phyloP scores from a whole-genome alignment of 2,329 filamentous ascomycete genomes.

The Talaromyces sp. region DNA sequence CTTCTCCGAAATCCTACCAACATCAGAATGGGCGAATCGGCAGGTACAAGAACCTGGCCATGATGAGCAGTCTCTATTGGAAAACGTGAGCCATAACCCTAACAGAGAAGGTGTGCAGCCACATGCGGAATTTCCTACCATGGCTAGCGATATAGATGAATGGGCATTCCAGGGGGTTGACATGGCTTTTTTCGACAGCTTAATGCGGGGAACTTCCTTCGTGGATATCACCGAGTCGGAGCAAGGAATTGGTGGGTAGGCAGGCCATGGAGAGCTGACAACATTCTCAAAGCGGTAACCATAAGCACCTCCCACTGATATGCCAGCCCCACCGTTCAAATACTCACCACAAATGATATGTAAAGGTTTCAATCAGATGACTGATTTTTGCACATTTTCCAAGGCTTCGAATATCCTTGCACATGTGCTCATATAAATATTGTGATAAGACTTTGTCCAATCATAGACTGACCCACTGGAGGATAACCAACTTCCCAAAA shows the following conservation, averaged over 20 bases:
- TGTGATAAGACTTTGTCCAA: neutral
- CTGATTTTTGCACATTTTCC: neutral
- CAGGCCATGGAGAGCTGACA: neutral
- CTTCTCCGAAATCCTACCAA: neutral
- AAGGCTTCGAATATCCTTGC: neutral
- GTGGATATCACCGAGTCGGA: neutral
- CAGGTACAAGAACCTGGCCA: neutral
- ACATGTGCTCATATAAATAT: neutral
- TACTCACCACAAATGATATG: neutral
- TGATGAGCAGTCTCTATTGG: neutral
- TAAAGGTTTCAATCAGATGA: neutral
- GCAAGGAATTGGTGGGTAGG: neutral
- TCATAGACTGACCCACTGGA: neutral
- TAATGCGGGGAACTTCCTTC: slow-evolving; percentile 15
- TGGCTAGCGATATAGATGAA: slow-evolving; percentile 18
- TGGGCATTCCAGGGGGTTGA: slow-evolving; percentile 25
- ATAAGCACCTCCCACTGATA: neutral
- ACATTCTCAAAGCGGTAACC: neutral
- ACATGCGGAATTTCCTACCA: neutral
- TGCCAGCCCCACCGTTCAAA: neutral
- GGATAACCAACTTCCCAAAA: neutral
- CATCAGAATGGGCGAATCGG: neutral
- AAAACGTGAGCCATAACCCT: neutral
- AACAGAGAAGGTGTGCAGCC: neutral
- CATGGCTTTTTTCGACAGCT: slow-evolving; percentile 23